Conservation (phyloP, 2,329 filamentous ascomycete genomes). For the Helminthosporium solani region DNA sequence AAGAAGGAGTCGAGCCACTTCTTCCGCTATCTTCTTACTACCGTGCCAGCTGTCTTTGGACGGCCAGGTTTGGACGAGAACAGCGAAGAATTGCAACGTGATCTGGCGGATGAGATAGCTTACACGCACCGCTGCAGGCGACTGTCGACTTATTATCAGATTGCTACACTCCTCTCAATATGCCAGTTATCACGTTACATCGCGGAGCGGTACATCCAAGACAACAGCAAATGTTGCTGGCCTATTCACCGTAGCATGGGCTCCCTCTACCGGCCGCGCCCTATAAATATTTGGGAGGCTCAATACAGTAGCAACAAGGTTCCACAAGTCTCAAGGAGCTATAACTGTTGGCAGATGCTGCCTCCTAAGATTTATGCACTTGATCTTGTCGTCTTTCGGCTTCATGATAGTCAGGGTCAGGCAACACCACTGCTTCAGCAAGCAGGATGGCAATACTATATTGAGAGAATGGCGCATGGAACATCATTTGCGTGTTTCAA, state of each 20-base stretch:
- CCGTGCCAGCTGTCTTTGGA: constrained; percentile 8
- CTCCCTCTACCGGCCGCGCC: neutral
- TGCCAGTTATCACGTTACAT: constrained; percentile 5
- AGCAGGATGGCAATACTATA: constrained; percentile 3
- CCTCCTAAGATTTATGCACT: constrained; percentile 4
- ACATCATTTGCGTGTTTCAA: constrained; percentile 4
- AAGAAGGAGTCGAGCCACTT: neutral
- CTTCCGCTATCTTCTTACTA: constrained; percentile 7
- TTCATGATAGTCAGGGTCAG: constrained; percentile 5
- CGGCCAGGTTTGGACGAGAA: neutral
- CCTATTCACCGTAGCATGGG: constrained; percentile 7
- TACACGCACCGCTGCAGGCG: constrained; percentile 7
- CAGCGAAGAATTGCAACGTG: constrained; percentile 4
- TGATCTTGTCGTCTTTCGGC: constrained; percentile 5
- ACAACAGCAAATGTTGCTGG: neutral
- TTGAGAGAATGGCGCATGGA: neutral
- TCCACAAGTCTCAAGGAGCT: neutral
- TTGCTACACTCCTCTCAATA: constrained; percentile 6
- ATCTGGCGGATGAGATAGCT: constrained; percentile 5
- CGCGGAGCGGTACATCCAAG: constrained; percentile 3
- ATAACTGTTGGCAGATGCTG: constrained; percentile 4
- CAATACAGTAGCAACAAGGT: constrained; percentile 2
- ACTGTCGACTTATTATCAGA: constrained; percentile 8
- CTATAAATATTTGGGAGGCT: neutral
- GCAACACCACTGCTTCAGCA: constrained; percentile 4